Evolutionary conservation across 2,329 filamentous ascomycete species (phyloP).

Genomic region (Dactylella cylindrospora): DNA sequence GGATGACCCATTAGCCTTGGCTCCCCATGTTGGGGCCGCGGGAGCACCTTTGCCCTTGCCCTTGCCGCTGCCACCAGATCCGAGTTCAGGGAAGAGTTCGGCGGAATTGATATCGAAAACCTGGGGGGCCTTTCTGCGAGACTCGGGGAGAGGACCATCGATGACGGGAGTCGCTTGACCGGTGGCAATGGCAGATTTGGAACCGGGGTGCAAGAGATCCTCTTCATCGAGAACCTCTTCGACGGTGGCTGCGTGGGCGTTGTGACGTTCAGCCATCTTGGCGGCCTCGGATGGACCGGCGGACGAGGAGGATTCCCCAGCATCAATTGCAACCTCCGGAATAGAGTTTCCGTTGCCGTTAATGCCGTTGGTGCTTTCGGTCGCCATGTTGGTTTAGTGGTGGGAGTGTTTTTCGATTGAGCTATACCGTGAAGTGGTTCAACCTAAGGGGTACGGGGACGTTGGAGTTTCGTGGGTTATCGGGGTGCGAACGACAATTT

Average conservation of each 20-base stretch:
- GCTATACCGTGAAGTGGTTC: conserved; percentile 44
- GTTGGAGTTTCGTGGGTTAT: conserved; percentile 34
- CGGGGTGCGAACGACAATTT: conserved; percentile 34
- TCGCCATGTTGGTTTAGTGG: conserved; percentile 25
- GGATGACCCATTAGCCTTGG: conserved; percentile 61
- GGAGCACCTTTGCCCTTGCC: conserved; percentile 55
- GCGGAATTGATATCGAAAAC: conserved; percentile 80
- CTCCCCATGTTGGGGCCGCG: conserved; percentile 70
- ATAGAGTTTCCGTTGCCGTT: conserved; percentile 43
- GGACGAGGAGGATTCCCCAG: conserved; percentile 47
- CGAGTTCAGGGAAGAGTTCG: conserved; percentile 91
- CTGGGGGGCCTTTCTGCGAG: conserved; percentile 52
- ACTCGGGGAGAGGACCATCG: conserved; percentile 48
- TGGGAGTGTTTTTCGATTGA: conserved; percentile 26
- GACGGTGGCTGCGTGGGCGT: conserved; percentile 63
- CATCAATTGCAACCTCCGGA: conserved; percentile 47
- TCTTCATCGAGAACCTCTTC: conserved; percentile 84
- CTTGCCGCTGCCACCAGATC: conserved; percentile 54
- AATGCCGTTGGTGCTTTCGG: conserved; percentile 34
- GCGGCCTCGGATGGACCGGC: conserved; percentile 54
- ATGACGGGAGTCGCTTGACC: conserved; percentile 50
- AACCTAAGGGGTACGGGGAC: conserved; percentile 44
- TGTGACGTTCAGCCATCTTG: conserved; percentile 66
- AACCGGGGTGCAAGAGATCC: conserved; percentile 62
- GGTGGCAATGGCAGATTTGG: conserved; percentile 52